phyloP scores from a whole-genome alignment of 73 alveolate genomes.

The Paramecium biaurelia region DNA sequence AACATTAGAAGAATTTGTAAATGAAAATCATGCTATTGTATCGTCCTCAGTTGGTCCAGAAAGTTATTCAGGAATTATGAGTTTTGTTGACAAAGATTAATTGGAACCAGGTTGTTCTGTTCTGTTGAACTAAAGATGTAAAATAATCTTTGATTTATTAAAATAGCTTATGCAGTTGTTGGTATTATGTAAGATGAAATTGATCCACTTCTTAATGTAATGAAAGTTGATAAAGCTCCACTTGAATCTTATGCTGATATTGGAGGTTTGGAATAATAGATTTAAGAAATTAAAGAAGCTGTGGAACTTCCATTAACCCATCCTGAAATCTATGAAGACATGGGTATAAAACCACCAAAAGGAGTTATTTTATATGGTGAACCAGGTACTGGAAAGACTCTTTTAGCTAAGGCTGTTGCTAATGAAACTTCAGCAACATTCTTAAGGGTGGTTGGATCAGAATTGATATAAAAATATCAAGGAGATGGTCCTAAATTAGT shows the following conservation, averaged over 20 bases:
- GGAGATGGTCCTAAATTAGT: slow-evolving; percentile 97
- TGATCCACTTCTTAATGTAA: slow-evolving; percentile 98
- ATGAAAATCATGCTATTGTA: slow-evolving; percentile 95
- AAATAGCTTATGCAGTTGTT: slow-evolving; percentile 88
- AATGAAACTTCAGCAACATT: slow-evolving; percentile 99
- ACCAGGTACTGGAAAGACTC: slow-evolving; percentile 99
- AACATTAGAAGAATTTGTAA: slow-evolving; percentile 96
- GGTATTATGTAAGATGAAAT: slow-evolving; percentile 98
- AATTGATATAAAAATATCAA: slow-evolving; percentile 96
- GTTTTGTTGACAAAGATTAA: slow-evolving; percentile 98
- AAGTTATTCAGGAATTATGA: slow-evolving; percentile 95
- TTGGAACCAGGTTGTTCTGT: slow-evolving; percentile 98
- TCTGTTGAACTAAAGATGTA: slow-evolving; percentile 86
- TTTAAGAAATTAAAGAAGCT: slow-evolving; percentile 94
- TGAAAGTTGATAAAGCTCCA: slow-evolving; percentile 99
- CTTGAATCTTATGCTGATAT: slow-evolving; percentile 98
- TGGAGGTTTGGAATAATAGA: slow-evolving; percentile 98
- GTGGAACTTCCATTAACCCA: slow-evolving; percentile 99
- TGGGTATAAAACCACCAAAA: slow-evolving; percentile 99
- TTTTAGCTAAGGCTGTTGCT: slow-evolving; percentile 99
- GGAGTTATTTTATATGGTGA: slow-evolving; percentile 98
- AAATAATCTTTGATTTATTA: neutral
- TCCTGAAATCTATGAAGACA: slow-evolving; percentile 99
- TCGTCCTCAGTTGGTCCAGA: slow-evolving; percentile 94
- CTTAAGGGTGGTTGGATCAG: slow-evolving; percentile 99